Evolutionary conservation across 768 basidiomycete species (phyloP), one percentile per base, ranked within the genome.

Genomic region (Leccinum sublutescens): DNA sequence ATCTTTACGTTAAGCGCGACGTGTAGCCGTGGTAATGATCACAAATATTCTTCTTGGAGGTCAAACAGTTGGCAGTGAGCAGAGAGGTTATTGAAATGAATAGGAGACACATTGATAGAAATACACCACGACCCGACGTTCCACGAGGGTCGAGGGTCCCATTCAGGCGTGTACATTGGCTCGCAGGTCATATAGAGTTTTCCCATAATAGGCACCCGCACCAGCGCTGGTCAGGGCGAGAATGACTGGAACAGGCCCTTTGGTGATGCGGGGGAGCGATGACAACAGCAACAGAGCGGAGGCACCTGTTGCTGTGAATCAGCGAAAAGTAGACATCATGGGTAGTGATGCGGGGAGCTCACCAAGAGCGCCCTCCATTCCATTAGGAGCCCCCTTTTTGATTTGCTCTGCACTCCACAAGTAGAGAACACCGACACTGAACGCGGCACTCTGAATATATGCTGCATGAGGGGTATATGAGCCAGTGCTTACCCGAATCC

Each of bases 341-440:
- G 25, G 34, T 5, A 19, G 43, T 34, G 55, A 9, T 25, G 5
- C 23, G 50, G 40, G 33, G 27, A n/a, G 66, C 81, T 68, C 69
- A 86, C 92, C 91, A 14, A 93, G 78, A 40, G 91, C 92, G 31
- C 80, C 84, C 68, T 93, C 88, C 55, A 92, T 74, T n/a, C 92
- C 89, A 62, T 89, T 86, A 3, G 82, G 68, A 12, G 84, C 82
- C 38, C 89, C 88, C 68, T 82, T 89, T 60, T 86, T 85, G 63
- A 94, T 88, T 68, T 78, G 79, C 61, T 90, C 82, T 38, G 86
- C 91, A 57, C 89, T 87, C 83, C 86, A 93, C 25, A 92, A 78
- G 73, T 89, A 94, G 51, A 92, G 78, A 17, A 83, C 75, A 59
- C 91, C 92, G 50, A 94, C 90, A 65, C 90, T 91, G 33, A 19